Percentiles rank a stretch among this genome's conserved stretches.
Evolutionary conservation across 2,329 filamentous ascomycete genomes (phyloP).

Genomic region (Sclerotinia minor): DNA sequence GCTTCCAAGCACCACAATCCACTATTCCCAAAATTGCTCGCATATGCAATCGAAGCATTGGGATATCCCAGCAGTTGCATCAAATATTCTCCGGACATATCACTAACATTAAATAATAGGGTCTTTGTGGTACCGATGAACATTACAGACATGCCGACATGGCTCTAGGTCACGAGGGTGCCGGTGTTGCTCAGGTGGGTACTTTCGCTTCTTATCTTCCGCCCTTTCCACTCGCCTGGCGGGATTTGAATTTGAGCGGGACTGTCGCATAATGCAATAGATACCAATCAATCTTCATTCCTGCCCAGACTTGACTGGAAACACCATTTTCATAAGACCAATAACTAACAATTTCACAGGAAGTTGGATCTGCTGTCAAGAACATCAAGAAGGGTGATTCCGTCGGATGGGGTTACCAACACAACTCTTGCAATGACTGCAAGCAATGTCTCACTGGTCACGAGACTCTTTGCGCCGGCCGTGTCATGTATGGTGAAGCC

Average conservation of each 20-base stretch:
- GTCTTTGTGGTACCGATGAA: slow-evolving; percentile 63
- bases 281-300: not conserved
- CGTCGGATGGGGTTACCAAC: slow-evolving; percentile 50
- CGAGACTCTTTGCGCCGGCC: slow-evolving; percentile 47
- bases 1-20: not conserved
- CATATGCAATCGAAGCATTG: not conserved
- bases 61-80: not conserved
- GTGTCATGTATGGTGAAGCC: slow-evolving; percentile 46
- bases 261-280: not conserved
- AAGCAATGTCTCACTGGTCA: slow-evolving; percentile 48
- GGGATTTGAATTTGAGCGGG: not conserved
- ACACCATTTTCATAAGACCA: not conserved
- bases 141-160: slow-evolving; percentile 45
- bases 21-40: slow-evolving; percentile 1
- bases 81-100: not conserved
- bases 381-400: slow-evolving; percentile 47
- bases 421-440: slow-evolving; percentile 48
- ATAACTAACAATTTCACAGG: slow-evolving; percentile 20
- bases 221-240: slow-evolving; percentile 18
- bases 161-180: slow-evolving; percentile 53
- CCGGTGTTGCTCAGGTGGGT: slow-evolving; percentile 47
- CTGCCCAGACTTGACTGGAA: slow-evolving; percentile 20
- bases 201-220: not conserved
- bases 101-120: slow-evolving; percentile 37
- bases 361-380: slow-evolving; percentile 46